Percentiles rank a stretch among this genome's conserved stretches.
phyloP scores from a whole-genome alignment of 2,329 filamentous ascomycete genomes.

The Ceratocystis ficicola region DNA sequence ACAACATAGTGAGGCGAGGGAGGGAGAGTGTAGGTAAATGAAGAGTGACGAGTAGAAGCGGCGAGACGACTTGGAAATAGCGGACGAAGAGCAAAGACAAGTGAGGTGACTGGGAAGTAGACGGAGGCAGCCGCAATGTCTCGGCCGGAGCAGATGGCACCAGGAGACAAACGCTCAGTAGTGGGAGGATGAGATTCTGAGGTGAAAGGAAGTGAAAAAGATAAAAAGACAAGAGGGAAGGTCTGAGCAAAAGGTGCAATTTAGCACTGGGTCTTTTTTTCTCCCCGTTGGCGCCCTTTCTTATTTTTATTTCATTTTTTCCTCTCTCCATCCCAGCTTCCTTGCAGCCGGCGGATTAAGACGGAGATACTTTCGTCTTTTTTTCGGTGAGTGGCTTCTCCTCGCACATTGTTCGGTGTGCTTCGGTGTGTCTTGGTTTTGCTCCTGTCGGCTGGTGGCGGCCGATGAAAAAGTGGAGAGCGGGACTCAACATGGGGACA shows the following conservation, averaged over 20 bases:
- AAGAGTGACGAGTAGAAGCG: neutral
- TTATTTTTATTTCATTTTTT: too few species aligned
- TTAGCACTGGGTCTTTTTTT: too few species aligned
- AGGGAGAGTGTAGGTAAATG: neutral
- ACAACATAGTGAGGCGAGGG: neutral
- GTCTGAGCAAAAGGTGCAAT: neutral
- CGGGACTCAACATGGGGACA: too few species aligned
- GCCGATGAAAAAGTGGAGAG: neutral
- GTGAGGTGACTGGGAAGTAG: neutral
- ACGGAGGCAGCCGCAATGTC: neutral
- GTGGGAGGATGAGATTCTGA: neutral
- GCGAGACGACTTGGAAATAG: neutral
- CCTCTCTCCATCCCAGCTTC: too few species aligned
- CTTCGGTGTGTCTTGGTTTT: too few species aligned
- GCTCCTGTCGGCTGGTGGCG: neutral
- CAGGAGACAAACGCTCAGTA: neutral
- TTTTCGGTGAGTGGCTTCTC: neutral
- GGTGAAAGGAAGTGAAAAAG: neutral
- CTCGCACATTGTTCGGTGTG: too few species aligned
- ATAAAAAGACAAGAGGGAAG: neutral
- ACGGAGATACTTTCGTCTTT: slow-evolving; percentile 1
- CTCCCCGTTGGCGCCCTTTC: too few species aligned
- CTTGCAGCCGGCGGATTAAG: slow-evolving; percentile 18
- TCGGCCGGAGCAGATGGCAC: neutral
- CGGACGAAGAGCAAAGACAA: neutral